Conservation (phyloP, 1,139 yeast species). For the Yamadazyma sp. region DNA sequence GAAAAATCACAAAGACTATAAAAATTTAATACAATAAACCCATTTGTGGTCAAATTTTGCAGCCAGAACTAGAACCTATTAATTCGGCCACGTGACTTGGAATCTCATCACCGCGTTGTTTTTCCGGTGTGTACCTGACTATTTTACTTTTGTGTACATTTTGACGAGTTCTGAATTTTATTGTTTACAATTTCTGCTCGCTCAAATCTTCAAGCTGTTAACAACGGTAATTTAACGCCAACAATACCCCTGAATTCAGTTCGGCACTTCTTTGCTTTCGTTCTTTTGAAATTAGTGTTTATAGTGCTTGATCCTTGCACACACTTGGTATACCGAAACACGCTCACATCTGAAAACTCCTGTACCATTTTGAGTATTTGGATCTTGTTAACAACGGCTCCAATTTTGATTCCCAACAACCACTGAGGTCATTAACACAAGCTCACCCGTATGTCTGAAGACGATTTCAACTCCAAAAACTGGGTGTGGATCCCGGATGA, state of each 20-base stretch:
- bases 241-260: too few relatives aligned
- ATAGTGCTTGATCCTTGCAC: too few relatives aligned
- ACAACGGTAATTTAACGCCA: neutral
- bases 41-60: too few relatives aligned
- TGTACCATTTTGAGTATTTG: too few relatives aligned
- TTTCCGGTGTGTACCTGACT: slow-evolving; percentile 1
- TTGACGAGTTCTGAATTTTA: neutral
- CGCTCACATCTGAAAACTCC: too few relatives aligned
- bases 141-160: neutral
- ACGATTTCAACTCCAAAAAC: slow-evolving; percentile 52
- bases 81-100: too few relatives aligned
- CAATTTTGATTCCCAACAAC: neutral
- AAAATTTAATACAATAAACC: too few relatives aligned
- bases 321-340: too few relatives aligned
- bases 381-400: neutral
- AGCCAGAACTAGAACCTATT: too few relatives aligned
- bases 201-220: neutral
- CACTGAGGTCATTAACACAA: neutral
- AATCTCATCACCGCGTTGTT: neutral
- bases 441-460: slow-evolving; percentile 21
- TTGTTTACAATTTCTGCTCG: slow-evolving; percentile 1
- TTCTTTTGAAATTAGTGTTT: too few relatives aligned
- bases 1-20: too few relatives aligned
- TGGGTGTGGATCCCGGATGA: slow-evolving; percentile 86
- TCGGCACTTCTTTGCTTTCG: too few relatives aligned